Evolutionary conservation across 345 rosid genomes (phyloP), one percentile per base, ranked within the genome.

Genomic region (Heritiera fomes): DNA sequence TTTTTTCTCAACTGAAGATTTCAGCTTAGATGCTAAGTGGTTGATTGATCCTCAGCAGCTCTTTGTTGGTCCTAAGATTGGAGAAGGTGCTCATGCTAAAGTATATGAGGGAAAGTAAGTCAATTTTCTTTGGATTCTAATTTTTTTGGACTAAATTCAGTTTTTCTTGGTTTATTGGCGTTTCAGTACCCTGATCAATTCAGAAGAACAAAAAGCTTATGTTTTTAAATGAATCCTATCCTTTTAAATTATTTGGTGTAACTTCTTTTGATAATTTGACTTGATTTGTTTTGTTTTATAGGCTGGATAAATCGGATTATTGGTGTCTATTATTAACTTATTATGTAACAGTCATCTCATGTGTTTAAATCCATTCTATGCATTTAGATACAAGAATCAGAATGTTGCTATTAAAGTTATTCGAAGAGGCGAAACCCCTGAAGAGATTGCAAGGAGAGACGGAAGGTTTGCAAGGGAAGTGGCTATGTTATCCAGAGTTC

Each of bases 1-100:
- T 73, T 89, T 94, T 68, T 89, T 86, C 83, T 82, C 88, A 20
- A 78, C 83, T 17, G 86, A 85, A 62, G 92, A 89, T 75, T 88
- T 92, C 67, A 83, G 71, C 86, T 81, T 96, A 90, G 99, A 94
- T 81, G 82, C 83, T 50, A 94, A 90, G 89, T 94, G 97, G 98
- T 80, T 96, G 70, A 85, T 96, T 82, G 98, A 96, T 88, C 91
- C 98, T 47, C 91, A 90, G 89, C 93, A 83, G 75, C 97, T 96
- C 17, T 90, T 91, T 81, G 97, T 96, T 84, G 99, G 99, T 38
- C 98, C 99, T 6, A 94, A 92, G 91, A 90, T 96, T 87, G 98
- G 98, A 45, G 99, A 96, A 82, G 98, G 99, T 65, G 97, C 98
- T 80, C 98, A 94, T 91, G 98, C 98, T 82, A 94, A 96, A 87